Evolutionary conservation across 2,329 filamentous ascomycete species (phyloP).

Genomic region (Penicillium sp.): DNA sequence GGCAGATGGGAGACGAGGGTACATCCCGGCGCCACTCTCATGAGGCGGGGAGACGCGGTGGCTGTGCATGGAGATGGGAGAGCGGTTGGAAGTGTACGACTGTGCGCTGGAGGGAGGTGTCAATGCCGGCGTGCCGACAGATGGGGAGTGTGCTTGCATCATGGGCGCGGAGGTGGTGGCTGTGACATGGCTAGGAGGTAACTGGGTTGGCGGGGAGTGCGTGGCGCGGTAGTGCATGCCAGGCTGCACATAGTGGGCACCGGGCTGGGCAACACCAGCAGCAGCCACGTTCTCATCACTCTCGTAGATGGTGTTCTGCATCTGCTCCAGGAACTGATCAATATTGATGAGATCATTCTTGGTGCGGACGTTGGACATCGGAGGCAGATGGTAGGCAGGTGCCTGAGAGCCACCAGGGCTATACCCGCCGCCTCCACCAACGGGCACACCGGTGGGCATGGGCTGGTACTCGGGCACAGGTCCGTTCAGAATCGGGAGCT

Average conservation of each 20-base stretch:
- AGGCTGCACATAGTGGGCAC: conserved; percentile 63
- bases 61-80: conserved; percentile 56
- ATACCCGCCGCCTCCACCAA: conserved; percentile 56
- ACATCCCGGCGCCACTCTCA: conserved; percentile 56
- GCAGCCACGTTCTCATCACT: conserved; percentile 79
- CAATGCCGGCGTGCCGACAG: conserved; percentile 60
- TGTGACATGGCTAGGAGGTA: conserved; percentile 44
- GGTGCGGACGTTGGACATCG: conserved; percentile 83
- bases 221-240: conserved; percentile 56
- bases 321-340: conserved; percentile 91
- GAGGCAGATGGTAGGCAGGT: conserved; percentile 80
- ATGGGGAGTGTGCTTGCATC: conserved; percentile 46
- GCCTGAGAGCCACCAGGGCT: conserved; percentile 62
- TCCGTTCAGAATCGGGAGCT: conserved; percentile 61
- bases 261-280: conserved; percentile 74
- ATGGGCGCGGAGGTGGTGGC: conserved; percentile 41
- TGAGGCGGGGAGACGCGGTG: conserved; percentile 55
- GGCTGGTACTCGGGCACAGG: conserved; percentile 55
- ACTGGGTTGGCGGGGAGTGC: conserved; percentile 54
- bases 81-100: conserved; percentile 64
- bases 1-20: conserved; percentile 63
- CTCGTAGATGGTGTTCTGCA: conserved; percentile 95
- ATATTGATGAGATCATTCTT: conserved; percentile 94
- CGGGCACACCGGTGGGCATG: conserved; percentile 56
- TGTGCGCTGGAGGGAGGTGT: conserved; percentile 64